Evolutionary conservation across 2,329 filamentous ascomycete genomes (phyloP).

Genomic region (Metarhizium robertsii): DNA sequence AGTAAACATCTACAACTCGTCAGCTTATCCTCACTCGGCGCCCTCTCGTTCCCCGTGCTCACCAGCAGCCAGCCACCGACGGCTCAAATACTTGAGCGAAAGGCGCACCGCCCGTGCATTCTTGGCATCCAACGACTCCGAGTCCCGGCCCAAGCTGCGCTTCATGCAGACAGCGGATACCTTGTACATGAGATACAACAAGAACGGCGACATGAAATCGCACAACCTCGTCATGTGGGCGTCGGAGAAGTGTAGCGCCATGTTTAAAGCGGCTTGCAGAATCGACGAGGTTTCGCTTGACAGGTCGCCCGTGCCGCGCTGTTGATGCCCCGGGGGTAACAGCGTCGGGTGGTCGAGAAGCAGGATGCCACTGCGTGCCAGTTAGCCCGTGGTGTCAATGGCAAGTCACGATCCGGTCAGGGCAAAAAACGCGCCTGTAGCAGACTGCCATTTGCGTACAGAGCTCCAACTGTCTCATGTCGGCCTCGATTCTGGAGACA

Average conservation of each 20-base stretch:
- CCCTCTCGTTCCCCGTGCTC: neutral
- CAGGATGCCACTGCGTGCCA: neutral
- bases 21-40: neutral
- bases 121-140: neutral
- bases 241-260: neutral
- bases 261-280: neutral
- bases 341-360: neutral
- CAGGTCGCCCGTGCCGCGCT: neutral
- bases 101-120: neutral
- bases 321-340: neutral
- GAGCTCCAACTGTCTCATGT: conserved; percentile 2
- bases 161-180: neutral
- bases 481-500: conserved; percentile 6
- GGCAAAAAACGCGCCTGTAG: conserved; percentile 5
- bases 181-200: neutral
- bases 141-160: neutral
- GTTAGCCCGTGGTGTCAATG: neutral
- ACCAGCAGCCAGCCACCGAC: neutral
- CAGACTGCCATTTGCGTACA: conserved; percentile 11
- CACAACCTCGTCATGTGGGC: neutral
- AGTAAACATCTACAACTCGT: neutral
- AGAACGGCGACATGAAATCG: neutral
- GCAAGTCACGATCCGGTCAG: neutral
- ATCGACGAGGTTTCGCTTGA: neutral
- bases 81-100: neutral